phyloP scores from a whole-genome alignment of 495 filamentous ascomycete species.

The Cudoniella acicularis region DNA sequence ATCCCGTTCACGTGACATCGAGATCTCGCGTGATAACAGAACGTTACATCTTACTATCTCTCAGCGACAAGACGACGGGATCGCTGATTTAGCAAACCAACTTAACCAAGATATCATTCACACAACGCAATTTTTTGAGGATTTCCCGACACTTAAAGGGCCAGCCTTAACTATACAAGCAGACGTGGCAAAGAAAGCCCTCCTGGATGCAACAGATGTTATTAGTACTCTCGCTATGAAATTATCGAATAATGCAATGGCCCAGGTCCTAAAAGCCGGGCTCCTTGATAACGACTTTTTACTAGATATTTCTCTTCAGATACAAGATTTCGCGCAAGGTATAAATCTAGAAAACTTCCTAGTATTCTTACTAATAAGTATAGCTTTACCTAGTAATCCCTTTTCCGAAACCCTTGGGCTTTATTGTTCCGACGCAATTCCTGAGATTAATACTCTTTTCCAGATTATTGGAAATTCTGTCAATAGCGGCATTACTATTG shows the following conservation, averaged over 20 bases:
- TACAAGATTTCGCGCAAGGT: not conserved
- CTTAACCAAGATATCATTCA: not conserved
- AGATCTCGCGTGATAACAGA: no score
- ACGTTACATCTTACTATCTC: no score
- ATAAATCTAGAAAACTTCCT: not conserved
- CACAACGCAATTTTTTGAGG: conserved; percentile 1
- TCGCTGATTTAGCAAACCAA: not conserved
- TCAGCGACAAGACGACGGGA: not conserved
- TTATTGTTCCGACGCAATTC: not conserved
- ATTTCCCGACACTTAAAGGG: not conserved
- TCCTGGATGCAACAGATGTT: not conserved
- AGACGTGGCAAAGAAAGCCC: not conserved
- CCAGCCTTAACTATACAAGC: not conserved
- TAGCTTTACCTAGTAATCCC: not conserved
- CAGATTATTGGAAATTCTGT: not conserved
- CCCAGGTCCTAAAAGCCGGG: not conserved
- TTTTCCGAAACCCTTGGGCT: not conserved
- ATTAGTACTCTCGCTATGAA: not conserved
- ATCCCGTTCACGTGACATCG: no score
- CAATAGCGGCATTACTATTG: not conserved
- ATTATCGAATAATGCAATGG: not conserved
- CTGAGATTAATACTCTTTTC: conserved; percentile 2
- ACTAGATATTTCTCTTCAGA: not conserved
- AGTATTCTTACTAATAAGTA: not conserved
- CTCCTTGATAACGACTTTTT: not conserved